Percentiles rank a stretch among this genome's conserved stretches.
These are phyloP conservation scores for Lichenothelia convexa DNA, from an alignment of 495 filamentous ascomycete species.

Conservation along the genomic window DNA sequence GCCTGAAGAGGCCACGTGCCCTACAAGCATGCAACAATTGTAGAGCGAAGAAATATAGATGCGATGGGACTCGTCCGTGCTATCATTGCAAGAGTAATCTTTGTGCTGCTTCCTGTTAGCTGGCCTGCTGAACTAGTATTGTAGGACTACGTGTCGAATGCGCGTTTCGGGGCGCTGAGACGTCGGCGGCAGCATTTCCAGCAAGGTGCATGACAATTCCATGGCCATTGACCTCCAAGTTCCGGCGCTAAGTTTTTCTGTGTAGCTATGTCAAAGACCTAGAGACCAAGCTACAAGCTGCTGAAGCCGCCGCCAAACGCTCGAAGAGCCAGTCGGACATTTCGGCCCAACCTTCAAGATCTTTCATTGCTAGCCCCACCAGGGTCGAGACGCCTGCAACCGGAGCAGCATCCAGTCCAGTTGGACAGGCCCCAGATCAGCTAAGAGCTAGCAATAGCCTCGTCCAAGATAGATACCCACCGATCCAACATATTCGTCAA, in stretches of 20 bases:
- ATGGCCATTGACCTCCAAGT: background rate
- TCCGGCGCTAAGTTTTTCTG: background rate
- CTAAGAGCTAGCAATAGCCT: background rate
- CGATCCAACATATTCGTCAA: background rate
- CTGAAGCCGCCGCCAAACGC: background rate
- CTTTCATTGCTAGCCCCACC: background rate
- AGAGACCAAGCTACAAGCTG: background rate
- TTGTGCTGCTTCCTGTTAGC: background rate
- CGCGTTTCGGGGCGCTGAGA: background rate
- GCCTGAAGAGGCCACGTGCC: background rate
- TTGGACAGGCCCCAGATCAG: background rate
- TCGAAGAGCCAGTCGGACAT: background rate
- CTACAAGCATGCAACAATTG: conserved; percentile 3
- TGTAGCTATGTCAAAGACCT: conserved; percentile 3
- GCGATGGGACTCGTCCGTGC: conserved; percentile 3
- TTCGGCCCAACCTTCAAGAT: background rate
- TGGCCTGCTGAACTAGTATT: background rate
- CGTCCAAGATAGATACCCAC: background rate
- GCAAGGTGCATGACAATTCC: background rate
- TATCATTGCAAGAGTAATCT: background rate
- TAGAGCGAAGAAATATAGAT: conserved; percentile 4
- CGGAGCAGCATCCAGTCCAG: background rate
- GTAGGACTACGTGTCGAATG: background rate
- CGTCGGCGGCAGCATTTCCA: background rate
- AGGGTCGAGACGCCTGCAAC: background rate